A percentile compares a stretch with the other conserved stretches of the same genome.
Evolutionary conservation across 768 basidiomycete species (phyloP).

Genomic region (Leccinum variicolor): DNA sequence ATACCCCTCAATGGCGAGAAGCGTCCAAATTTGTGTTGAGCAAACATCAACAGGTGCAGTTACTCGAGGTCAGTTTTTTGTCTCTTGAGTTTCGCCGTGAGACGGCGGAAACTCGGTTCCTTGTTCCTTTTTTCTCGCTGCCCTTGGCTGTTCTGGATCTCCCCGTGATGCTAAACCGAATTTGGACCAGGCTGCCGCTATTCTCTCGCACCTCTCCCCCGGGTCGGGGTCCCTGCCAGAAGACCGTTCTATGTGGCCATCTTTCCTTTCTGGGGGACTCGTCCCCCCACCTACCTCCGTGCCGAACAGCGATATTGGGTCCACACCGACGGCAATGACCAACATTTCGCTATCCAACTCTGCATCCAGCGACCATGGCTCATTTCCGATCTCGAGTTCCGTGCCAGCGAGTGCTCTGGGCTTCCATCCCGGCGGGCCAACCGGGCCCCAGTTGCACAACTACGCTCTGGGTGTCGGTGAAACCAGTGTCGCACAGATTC

Average conservation of each 20-base stretch:
- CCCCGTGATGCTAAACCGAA: slow-evolving; percentile 4
- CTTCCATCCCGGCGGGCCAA: not conserved
- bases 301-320: slow-evolving; percentile 8
- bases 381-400: slow-evolving; percentile 45
- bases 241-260: slow-evolving; percentile 91
- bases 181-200: slow-evolving; percentile 76
- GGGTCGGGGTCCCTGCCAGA: slow-evolving; percentile 76
- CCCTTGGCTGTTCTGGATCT: not conserved
- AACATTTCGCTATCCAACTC: slow-evolving; percentile 8
- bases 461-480: slow-evolving; percentile 44
- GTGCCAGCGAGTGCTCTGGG: slow-evolving; percentile 38
- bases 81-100: not conserved
- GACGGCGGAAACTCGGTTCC: not conserved
- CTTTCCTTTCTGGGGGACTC: slow-evolving; percentile 69
- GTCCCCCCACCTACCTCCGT: slow-evolving; percentile 47
- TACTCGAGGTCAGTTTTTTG: slow-evolving; percentile 67
- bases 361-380: not conserved
- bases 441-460: slow-evolving; percentile 64
- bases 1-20: slow-evolving; percentile 94
- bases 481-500: slow-evolving; percentile 51
- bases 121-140: not conserved
- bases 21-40: slow-evolving; percentile 86
- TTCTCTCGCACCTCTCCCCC: slow-evolving; percentile 83
- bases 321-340: slow-evolving; percentile 15
- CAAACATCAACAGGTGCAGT: slow-evolving; percentile 96